Conservation (phyloP, 441 rosid genomes). For the Eruca vesicaria region DNA sequence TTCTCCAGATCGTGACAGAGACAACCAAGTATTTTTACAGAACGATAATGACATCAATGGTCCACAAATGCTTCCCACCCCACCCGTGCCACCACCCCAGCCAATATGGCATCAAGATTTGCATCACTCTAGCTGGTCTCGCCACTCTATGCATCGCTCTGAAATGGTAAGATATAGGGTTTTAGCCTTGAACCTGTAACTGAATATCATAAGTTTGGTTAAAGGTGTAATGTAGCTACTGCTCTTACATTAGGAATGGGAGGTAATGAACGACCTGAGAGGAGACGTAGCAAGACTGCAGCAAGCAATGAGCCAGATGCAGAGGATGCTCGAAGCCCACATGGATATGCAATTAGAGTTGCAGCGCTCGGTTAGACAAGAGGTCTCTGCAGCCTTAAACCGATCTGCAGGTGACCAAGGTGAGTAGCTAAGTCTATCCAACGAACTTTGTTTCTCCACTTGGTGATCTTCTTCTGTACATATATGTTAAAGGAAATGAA, state of each 20-base stretch:
- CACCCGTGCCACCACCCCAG: slow-evolving; percentile 92
- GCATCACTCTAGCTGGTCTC: slow-evolving; percentile 86
- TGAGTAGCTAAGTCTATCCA: slow-evolving; percentile 12
- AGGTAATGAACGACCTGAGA: slow-evolving; percentile 82
- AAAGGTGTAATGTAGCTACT: background rate
- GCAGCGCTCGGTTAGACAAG: slow-evolving; percentile 97
- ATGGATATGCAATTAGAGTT: slow-evolving; percentile 99
- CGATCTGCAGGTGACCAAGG: slow-evolving; percentile 76
- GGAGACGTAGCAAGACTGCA: slow-evolving; percentile 92
- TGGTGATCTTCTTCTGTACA: background rate
- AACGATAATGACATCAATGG: slow-evolving; percentile 51
- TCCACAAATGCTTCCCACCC: slow-evolving; percentile 66
- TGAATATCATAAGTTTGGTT: background rate
- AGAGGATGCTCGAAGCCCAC: slow-evolving; percentile 95
- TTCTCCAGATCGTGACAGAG: slow-evolving; percentile 62
- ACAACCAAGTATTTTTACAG: slow-evolving; percentile 57
- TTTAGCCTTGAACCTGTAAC: background rate
- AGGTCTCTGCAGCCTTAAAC: slow-evolving; percentile 94
- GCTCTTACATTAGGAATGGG: slow-evolving; percentile 73
- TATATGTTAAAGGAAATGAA: background rate
- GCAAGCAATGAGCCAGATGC: slow-evolving; percentile 99
- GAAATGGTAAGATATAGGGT: slow-evolving; percentile 61
- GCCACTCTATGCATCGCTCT: slow-evolving; percentile 83
- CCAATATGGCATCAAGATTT: slow-evolving; percentile 95
- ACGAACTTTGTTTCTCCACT: slow-evolving; percentile 2